These are phyloP conservation scores for Monosporascus sp. DNA, from an alignment of 2,329 filamentous ascomycete species.

Conservation along the genomic window DNA sequence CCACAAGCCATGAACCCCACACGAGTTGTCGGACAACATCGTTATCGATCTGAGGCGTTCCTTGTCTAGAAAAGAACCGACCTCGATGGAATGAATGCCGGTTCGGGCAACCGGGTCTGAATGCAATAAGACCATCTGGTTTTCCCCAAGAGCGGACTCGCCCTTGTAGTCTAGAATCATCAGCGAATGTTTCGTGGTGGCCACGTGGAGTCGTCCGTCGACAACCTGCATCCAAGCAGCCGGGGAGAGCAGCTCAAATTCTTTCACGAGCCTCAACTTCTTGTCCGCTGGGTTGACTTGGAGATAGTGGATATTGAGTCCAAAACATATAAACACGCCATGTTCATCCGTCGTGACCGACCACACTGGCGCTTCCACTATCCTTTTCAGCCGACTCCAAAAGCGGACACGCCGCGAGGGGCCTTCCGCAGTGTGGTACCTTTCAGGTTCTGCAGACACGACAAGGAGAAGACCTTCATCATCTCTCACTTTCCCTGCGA, in stretches of 20 bases:
- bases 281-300: conserved; percentile 45
- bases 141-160: conserved; percentile 28
- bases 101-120: conserved; percentile 40
- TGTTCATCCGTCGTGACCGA: conserved; percentile 50
- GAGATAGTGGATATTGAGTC: conserved; percentile 51
- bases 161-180: conserved; percentile 46
- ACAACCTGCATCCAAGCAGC: conserved; percentile 44
- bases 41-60: conserved; percentile 33
- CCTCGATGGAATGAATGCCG: conserved; percentile 41
- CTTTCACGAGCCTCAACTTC: conserved; percentile 42
- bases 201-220: conserved; percentile 42
- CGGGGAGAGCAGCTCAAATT: conserved; percentile 46
- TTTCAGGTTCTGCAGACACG: conserved; percentile 39
- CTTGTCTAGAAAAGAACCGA: conserved; percentile 22
- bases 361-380: conserved; percentile 44
- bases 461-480: conserved; percentile 49
- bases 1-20: conserved; percentile 46
- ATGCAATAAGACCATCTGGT: conserved; percentile 36
- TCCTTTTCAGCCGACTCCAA: conserved; percentile 47
- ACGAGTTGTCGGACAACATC: conserved; percentile 42
- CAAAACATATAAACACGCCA: conserved; percentile 51
- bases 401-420: conserved; percentile 38
- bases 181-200: conserved; percentile 51
- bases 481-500: conserved; percentile 38
- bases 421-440: conserved; percentile 14